Conservation (phyloP, 495 filamentous ascomycete genomes). For the Annulohypoxylon nitens region DNA sequence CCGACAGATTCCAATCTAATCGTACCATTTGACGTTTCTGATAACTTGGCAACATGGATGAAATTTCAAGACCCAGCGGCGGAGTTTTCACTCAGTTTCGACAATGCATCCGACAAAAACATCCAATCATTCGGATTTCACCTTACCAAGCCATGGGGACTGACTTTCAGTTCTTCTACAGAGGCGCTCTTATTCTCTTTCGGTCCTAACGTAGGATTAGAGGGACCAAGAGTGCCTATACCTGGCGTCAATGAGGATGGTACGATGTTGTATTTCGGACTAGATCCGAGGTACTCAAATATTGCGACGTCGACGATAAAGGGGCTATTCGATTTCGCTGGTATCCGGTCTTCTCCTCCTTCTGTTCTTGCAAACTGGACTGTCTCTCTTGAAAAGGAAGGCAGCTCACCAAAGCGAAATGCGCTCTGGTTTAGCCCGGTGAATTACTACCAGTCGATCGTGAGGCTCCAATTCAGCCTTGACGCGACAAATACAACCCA, state of each 20-base stretch:
- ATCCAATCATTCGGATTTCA: constrained; percentile 23
- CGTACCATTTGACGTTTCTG: background rate
- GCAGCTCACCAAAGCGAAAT: background rate
- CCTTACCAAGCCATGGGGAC: constrained; percentile 19
- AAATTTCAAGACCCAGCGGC: background rate
- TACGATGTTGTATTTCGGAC: background rate
- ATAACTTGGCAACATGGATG: background rate
- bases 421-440: constrained; percentile 5
- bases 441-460: background rate
- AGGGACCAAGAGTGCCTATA: background rate
- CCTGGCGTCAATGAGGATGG: background rate
- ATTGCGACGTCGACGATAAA: background rate
- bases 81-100: background rate
- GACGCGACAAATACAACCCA: background rate
- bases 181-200: constrained; percentile 28
- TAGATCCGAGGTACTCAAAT: background rate
- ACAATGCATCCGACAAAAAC: background rate
- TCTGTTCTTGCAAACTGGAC: constrained; percentile 3
- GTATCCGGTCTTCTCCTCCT: constrained; percentile 6
- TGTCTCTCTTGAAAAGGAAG: background rate
- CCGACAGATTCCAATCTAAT: background rate
- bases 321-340: constrained; percentile 1
- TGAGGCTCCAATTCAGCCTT: background rate
- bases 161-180: constrained; percentile 28
- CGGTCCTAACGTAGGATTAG: background rate